phyloP scores from a whole-genome alignment of 1,284 basidiomycete genomes.

The Leccinum glutinopallens region DNA sequence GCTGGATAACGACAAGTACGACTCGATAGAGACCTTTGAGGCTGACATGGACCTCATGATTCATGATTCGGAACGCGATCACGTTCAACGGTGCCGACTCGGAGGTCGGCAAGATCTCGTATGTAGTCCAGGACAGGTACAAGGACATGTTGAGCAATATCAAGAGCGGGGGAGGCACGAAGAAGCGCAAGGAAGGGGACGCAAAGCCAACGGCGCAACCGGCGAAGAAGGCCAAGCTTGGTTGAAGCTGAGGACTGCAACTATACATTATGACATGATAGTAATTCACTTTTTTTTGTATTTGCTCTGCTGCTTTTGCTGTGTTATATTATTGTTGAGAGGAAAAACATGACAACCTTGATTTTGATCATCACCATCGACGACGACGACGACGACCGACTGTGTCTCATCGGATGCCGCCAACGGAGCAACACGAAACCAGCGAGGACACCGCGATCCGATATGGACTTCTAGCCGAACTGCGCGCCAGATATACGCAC shows the following conservation, averaged over 20 bases:
- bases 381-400: too few species aligned
- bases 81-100: conserved; percentile 83
- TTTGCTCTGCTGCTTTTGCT: conserved; percentile 34
- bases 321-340: conserved; percentile 31
- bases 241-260: conserved; percentile 31
- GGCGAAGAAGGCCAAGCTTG: conserved; percentile 64
- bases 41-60: conserved; percentile 63
- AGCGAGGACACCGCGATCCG: conserved; percentile 55
- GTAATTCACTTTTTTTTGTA: conserved; percentile 36
- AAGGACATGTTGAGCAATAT: conserved; percentile 53
- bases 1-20: conserved; percentile 83
- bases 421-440: conserved; percentile 20
- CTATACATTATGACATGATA: conserved; percentile 33
- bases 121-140: conserved; percentile 49
- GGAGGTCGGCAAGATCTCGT: conserved; percentile 69
- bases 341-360: background rate
- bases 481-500: conserved; percentile 76
- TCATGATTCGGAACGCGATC: conserved; percentile 87
- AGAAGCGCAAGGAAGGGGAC: conserved; percentile 71
- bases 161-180: conserved; percentile 45
- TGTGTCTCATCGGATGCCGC: conserved; percentile 19
- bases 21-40: conserved; percentile 74
- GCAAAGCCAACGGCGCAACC: conserved; percentile 59
- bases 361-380: too few species aligned
- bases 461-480: conserved; percentile 81